Conservation (phyloP, 140 eudicot species). For the Senecio squalidus region DNA sequence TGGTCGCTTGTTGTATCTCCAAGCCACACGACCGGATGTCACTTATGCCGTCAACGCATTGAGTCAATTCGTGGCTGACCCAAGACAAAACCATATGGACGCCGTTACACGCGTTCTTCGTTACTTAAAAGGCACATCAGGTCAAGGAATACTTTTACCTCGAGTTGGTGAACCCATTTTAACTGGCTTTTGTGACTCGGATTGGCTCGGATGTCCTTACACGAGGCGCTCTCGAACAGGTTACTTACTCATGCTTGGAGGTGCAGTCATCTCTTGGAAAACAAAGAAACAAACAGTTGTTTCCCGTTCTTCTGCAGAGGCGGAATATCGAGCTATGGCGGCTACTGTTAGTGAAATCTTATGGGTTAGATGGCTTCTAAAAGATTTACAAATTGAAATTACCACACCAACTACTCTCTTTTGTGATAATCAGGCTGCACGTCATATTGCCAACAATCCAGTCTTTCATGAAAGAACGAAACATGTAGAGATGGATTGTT, state of each 20-base stretch:
- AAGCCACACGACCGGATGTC: neutral
- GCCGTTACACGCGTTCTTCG: neutral
- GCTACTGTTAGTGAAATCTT: neutral
- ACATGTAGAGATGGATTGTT: neutral
- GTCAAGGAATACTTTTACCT: neutral
- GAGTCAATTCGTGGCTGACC: neutral
- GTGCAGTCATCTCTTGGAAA: neutral
- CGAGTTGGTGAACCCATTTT: neutral
- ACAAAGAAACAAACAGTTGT: too few relatives aligned
- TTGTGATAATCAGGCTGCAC: neutral
- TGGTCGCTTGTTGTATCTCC: neutral
- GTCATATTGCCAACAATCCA: too few relatives aligned
- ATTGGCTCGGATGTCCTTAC: neutral
- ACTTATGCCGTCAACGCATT: neutral
- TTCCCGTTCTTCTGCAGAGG: neutral
- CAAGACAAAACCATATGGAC: neutral
- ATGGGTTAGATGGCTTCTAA: neutral
- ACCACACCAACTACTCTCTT: neutral
- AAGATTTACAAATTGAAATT: neutral
- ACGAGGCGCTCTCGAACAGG: neutral
- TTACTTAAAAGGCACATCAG: neutral
- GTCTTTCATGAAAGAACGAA: neutral
- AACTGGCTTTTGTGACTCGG: neutral
- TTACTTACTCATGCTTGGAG: neutral
- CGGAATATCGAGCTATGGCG: neutral